Base-by-base conservation (phyloP, 345 rosid genomes). In the Linum trigynum region DNA sequence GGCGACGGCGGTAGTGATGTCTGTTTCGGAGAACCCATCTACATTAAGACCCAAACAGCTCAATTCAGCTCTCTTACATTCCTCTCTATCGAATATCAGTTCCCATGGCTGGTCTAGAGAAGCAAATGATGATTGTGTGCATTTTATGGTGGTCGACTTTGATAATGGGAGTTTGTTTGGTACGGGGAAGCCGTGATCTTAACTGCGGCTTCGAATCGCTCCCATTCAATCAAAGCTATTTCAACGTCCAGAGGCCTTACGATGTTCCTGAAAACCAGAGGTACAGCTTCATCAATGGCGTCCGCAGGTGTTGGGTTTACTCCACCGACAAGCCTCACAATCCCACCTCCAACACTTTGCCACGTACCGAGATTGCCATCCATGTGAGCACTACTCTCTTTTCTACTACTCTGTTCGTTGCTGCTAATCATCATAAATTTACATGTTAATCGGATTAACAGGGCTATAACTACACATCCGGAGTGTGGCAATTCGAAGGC, bases 401-500 rank as follows among this genome's bases (percentile, higher is more conserved):
- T 23, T 23, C 32, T 23, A 23, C 32, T 23, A 23, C 32, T 23
- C n/a, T n/a, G n/a, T n/a, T n/a, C n/a, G n/a, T 23, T 23, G 32
- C 32, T 23, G 32, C 32, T 23, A 23, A 23, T 23, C 32, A 23
- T 23, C 23, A 12, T 5, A 53, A 17, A 37, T 1, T 2, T 32
- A 2, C 12, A 2, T 37, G 11, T 16, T 37, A 5, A 23, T 38
- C 3, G 39, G 2, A 10, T 23, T 23, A 23, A 2, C 53, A 78
- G 77, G 80, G 85, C 16, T 74, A 76, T 43, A 60, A 59, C 50
- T 78, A 76, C 64, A 68, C 80, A 1, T 78, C 80, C 0, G 75
- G 77, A 5, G 68, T 72, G 1, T 74, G 85, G 85, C 80, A 78
- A 50, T 78, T 81, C 40, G 77, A 81, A 71, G 80, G 76, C 7